Conservation (phyloP, 2,329 filamentous ascomycete genomes). For the Fusarium phyllophilum region DNA sequence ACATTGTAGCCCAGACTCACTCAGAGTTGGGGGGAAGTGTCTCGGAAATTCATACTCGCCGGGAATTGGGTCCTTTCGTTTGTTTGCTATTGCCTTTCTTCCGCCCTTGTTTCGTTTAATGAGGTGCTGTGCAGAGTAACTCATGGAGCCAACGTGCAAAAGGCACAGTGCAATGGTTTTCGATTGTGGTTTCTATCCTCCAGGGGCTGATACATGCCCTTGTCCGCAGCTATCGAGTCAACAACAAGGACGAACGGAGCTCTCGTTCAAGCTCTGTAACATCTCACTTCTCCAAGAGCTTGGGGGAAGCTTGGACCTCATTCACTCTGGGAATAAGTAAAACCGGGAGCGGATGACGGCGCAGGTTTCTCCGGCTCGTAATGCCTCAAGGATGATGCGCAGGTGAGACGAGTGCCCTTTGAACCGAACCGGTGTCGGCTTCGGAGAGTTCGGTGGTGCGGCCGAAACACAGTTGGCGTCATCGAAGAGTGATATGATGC, state of each 20-base stretch:
- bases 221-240: conserved; percentile 11
- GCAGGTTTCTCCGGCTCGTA: conserved; percentile 27
- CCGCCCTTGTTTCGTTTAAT: not conserved
- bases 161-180: not conserved
- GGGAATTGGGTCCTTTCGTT: conserved; percentile 10
- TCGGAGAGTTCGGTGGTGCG: conserved; percentile 6
- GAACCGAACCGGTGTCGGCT: conserved; percentile 17
- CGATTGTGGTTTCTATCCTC: not conserved
- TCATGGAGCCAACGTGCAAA: not conserved
- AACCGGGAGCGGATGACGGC: conserved; percentile 18
- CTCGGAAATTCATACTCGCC: conserved; percentile 6
- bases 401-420: conserved; percentile 11
- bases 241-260: conserved; percentile 31
- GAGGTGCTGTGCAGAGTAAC: not conserved
- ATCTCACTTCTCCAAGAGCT: conserved; percentile 26
- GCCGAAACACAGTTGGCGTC: conserved; percentile 23
- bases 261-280: conserved; percentile 19
- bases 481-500: conserved; percentile 29
- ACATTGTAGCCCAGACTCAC: not conserved
- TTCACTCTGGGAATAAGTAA: not conserved
- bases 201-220: conserved; percentile 1
- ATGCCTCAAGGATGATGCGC: conserved; percentile 7
- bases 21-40: conserved; percentile 5
- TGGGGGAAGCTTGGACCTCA: conserved; percentile 19
- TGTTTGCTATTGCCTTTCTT: not conserved